Base-by-base conservation (phyloP, 805 yeast species). In the Yamadazyma kitorensis region DNA sequence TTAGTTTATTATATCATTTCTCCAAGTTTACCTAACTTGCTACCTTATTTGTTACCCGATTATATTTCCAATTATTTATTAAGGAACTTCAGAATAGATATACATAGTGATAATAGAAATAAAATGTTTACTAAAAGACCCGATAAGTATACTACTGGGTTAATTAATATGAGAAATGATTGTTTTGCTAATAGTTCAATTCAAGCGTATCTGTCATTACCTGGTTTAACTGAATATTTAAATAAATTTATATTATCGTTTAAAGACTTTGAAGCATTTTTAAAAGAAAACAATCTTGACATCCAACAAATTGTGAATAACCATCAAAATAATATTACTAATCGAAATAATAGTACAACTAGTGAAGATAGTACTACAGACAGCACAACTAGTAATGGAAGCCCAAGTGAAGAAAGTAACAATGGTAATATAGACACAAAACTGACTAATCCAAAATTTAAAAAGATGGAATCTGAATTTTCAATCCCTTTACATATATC, bases 101-200 rank as follows among this genome's bases (percentile, higher is more conserved):
- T n/a, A 19, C 14, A 16, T 18, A n/a, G 9, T 6, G 11, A 24
- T 7, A 20, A 29, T 11, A 17, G 35, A 27, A 31, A 33, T 10
- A 27, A 37, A 30, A 68, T 68, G 73, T 66, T 59, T 45, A 69
- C 64, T 31, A 74, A 70, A 36, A 64, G 93, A 52, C 79, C 82
- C 6, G 91, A 83, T 45, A 80, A 74, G 44, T 67, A 76, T 49
- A 82, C 95, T 8, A 86, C 93, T 0, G 97, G 97, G 3, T 64
- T 91, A 28, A 70, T 80, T 45, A 93, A 91, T 56, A 68, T 80
- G 43, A 74, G 89, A 40, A 86, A 86, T 45, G 96, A 88, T 55
- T 91, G 98, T 57, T 91, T 86, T 63, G 96, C 96, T 41, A 91
- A 93, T 52, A 76, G 94, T 6, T 80, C 89, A 1, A 51, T 93